A percentile compares a stretch with the other conserved stretches of the same genome.
Conservation (phyloP, 225 moss, liverwort and hornwort genomes). For the Sphagnum tenellum region DNA sequence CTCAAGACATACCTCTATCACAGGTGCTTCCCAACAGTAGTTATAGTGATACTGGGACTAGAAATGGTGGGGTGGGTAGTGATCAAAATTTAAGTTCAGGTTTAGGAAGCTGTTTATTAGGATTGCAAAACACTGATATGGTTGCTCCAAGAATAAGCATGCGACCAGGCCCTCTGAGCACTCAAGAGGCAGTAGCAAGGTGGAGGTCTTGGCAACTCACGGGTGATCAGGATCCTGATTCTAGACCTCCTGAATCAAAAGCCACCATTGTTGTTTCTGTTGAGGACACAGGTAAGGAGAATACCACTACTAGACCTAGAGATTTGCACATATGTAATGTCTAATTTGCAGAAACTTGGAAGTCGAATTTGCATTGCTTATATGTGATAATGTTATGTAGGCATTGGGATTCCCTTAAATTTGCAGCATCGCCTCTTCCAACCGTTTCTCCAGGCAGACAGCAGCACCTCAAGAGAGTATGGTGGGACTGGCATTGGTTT, state of each 20-base stretch:
- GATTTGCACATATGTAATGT: background rate
- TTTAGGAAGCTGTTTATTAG: too few relatives aligned
- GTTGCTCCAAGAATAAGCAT: conserved; percentile 76
- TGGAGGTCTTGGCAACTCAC: conserved; percentile 65
- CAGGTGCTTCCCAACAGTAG: conserved; percentile 29
- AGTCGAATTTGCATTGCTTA: too few relatives aligned
- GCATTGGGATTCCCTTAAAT: conserved; percentile 68
- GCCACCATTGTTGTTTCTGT: conserved; percentile 70
- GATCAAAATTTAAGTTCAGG: too few relatives aligned
- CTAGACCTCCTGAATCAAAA: conserved; percentile 15
- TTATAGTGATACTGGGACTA: too few relatives aligned
- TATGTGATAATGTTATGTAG: conserved; percentile 16
- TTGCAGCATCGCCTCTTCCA: conserved; percentile 78
- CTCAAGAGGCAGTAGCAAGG: conserved; percentile 35
- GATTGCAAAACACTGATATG: background rate
- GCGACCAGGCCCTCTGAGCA: conserved; percentile 53
- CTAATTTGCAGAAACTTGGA: background rate
- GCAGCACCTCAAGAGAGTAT: conserved; percentile 81
- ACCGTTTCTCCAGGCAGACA: conserved; percentile 88
- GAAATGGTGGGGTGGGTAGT: too few relatives aligned
- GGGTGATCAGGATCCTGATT: conserved; percentile 16
- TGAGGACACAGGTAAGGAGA: conserved; percentile 68
- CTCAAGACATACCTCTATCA: conserved; percentile 20
- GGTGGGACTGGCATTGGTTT: conserved; percentile 95
- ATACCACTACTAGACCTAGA: background rate